phyloP scores from a whole-genome alignment of 371 early-diverging fungal genomes.

The Mucor piriformis region DNA sequence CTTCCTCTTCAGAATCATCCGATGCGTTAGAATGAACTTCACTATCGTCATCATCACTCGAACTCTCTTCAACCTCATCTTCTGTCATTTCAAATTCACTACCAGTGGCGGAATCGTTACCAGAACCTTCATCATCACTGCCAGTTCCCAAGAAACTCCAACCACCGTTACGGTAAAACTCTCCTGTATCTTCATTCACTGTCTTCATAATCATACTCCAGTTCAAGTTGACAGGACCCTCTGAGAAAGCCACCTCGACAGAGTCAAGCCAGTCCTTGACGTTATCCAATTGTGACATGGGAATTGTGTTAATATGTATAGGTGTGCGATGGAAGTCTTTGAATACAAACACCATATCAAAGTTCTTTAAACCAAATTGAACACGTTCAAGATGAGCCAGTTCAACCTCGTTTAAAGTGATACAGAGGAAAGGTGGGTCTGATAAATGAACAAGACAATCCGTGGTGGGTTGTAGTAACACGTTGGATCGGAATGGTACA shows the following conservation, averaged over 20 bases:
- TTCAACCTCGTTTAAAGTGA: slow-evolving; percentile 96
- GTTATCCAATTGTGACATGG: slow-evolving; percentile 91
- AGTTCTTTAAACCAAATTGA: slow-evolving; percentile 97
- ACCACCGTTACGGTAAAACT: slow-evolving; percentile 96
- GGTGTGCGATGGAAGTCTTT: slow-evolving; percentile 92
- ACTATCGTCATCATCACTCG: slow-evolving; percentile 69
- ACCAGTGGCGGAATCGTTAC: slow-evolving; percentile 58
- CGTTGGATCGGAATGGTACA: slow-evolving; percentile 95
- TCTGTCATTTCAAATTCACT: slow-evolving; percentile 66
- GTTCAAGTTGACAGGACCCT: slow-evolving; percentile 97
- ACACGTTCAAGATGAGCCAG: slow-evolving; percentile 98
- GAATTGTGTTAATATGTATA: slow-evolving; percentile 97
- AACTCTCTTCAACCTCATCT: slow-evolving; percentile 55
- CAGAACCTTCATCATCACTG: slow-evolving; percentile 58
- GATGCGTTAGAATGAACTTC: slow-evolving; percentile 71
- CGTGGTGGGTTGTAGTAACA: slow-evolving; percentile 94
- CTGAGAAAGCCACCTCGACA: slow-evolving; percentile 94
- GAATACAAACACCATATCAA: slow-evolving; percentile 99
- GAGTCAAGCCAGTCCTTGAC: slow-evolving; percentile 99
- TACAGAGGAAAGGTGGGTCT: slow-evolving; percentile 96
- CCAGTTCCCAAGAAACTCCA: slow-evolving; percentile 93
- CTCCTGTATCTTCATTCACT: slow-evolving; percentile 94
- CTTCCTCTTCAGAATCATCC: slow-evolving; percentile 60
- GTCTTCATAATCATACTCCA: slow-evolving; percentile 99
- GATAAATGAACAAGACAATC: slow-evolving; percentile 97